These are phyloP conservation scores for Bassia scoparia DNA, from an alignment of 148 eudicot genomes.

Conservation along the genomic window DNA sequence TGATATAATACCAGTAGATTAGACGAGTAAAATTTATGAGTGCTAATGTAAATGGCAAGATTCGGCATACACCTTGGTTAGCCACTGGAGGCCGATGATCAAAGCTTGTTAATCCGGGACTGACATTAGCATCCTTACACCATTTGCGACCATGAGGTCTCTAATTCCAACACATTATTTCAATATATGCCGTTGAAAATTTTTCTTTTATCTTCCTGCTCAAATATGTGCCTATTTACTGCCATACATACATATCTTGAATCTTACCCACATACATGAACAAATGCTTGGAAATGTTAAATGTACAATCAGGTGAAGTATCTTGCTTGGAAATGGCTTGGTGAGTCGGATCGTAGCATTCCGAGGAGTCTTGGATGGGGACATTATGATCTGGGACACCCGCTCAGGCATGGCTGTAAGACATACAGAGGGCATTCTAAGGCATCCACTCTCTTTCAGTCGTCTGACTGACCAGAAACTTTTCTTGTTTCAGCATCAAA, in stretches of 20 bases:
- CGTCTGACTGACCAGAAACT: neutral
- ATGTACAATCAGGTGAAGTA: neutral
- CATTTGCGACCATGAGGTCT: neutral
- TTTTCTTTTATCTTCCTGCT: too few species aligned
- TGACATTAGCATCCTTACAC: neutral
- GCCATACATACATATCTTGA: too few species aligned
- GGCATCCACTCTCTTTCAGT: neutral
- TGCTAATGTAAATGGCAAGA: too few species aligned
- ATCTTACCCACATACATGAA: neutral
- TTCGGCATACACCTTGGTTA: neutral
- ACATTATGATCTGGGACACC: neutral
- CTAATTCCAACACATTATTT: neutral
- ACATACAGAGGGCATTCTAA: neutral
- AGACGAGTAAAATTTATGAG: too few species aligned
- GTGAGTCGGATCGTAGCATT: neutral
- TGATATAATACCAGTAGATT: too few species aligned
- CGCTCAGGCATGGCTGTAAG: neutral
- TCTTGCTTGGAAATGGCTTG: slow-evolving; percentile 15
- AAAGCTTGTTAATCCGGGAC: neutral
- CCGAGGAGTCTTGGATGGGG: neutral
- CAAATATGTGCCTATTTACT: too few species aligned
- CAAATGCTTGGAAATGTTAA: neutral
- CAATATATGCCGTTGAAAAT: too few species aligned
- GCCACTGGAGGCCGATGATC: neutral
- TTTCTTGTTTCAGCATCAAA: slow-evolving; percentile 10